Base-by-base conservation (phyloP, 2,329 filamentous ascomycete species). In the Pseudocercospora ulei region DNA sequence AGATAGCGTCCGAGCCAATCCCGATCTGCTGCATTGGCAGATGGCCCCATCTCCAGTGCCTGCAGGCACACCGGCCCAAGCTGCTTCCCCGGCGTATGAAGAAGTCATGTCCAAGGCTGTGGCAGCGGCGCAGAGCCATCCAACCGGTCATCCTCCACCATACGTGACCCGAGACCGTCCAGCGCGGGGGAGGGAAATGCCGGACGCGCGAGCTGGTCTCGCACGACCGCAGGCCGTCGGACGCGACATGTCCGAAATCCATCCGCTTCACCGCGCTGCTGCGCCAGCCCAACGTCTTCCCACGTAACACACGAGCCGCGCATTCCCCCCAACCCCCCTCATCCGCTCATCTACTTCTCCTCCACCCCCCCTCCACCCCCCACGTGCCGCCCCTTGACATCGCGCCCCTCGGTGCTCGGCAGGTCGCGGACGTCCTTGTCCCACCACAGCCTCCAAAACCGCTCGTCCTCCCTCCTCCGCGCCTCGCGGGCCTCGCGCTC, bases 1-100 rank as follows among this genome's bases (percentile, higher is more conserved):
- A 36, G 78, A 79, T 59, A 88, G 80, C 54, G 82, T 90, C 74
- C 72, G 82, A 31, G 80, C 86, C 19, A 81, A 93, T 53, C 85
- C 85, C 1, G 75, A 88, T 54, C 68, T 84, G 8, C 68, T 93
- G 16, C 85, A 82, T 57, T 92, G 84, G 84, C 77, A 51, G 16
- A 39, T 47, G 9, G 38, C 49, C 3, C 49, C 51, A 1, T 52
- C 50, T 7, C 54, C 54, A 3, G 42, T 46, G 2, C 48, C 35
- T 17, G 45, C 49, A 16, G 43, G 36, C n/a, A 50, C 46, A 12
- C 48, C 51, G 3, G 47, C 33, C 7, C 27, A 58, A 35, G 56
- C 55, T 1, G n/a, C 30, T 22, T 56, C 53, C 2, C 56, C 56
- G 5, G 56, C 50, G 3, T 59, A 59, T 41, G 55, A 56, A 31